phyloP scores from a whole-genome alignment of 78 protist species.

The Isochrysis galbana region DNA sequence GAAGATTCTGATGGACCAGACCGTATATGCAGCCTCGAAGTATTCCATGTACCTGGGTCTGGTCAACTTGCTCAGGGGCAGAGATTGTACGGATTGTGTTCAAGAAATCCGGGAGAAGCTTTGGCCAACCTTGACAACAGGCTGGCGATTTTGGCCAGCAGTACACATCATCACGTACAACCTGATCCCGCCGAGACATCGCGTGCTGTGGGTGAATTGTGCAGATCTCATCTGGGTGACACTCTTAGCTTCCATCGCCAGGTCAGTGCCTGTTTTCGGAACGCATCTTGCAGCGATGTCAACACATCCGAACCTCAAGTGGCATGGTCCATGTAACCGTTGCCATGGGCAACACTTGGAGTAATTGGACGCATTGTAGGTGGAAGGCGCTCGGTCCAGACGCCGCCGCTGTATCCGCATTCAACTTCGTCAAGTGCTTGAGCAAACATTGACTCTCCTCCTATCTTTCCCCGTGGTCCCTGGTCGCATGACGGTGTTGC shows the following conservation, averaged over 20 bases:
- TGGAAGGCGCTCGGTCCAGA: too few species aligned
- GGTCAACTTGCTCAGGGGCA: neutral
- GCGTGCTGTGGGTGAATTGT: neutral
- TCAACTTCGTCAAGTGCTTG: too few species aligned
- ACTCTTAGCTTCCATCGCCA: neutral
- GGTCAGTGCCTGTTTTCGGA: too few species aligned
- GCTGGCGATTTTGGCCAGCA: neutral
- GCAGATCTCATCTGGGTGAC: neutral
- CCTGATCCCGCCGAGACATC: neutral
- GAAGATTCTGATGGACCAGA: neutral
- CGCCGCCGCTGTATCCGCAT: too few species aligned
- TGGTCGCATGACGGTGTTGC: too few species aligned
- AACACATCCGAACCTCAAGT: too few species aligned
- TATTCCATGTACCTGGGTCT: neutral
- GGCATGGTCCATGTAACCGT: too few species aligned
- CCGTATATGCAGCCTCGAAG: neutral
- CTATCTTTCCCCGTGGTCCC: too few species aligned
- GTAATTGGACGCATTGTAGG: too few species aligned
- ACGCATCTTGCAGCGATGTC: too few species aligned
- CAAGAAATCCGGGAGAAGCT: neutral
- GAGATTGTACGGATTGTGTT: neutral
- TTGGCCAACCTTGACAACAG: neutral
- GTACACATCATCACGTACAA: neutral
- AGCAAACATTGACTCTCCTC: too few species aligned
- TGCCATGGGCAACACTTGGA: too few species aligned